These are phyloP conservation scores for Suhomyces vadensis DNA, from an alignment of 805 yeast species.

Conservation along the genomic window DNA sequence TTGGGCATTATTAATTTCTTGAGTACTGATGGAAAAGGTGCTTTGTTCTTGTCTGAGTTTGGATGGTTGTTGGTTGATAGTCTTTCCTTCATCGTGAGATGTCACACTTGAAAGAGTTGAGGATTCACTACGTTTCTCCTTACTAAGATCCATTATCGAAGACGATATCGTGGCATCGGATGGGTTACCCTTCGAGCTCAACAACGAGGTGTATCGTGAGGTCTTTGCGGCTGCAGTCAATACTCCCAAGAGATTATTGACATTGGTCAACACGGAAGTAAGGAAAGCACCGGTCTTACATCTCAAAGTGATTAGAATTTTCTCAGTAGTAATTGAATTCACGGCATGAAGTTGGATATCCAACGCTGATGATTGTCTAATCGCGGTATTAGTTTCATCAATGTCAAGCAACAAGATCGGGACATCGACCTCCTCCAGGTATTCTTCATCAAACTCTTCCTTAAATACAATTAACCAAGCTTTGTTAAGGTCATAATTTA, in stretches of 20 bases:
- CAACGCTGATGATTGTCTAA: slow-evolving; percentile 38
- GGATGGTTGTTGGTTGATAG: not conserved
- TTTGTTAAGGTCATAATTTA: slow-evolving; percentile 32
- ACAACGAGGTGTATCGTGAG: slow-evolving; percentile 6
- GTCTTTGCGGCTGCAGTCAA: slow-evolving; percentile 11
- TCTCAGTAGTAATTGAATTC: slow-evolving; percentile 34
- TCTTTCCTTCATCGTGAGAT: slow-evolving; percentile 3
- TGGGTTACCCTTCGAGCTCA: slow-evolving; percentile 2
- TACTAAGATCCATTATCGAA: slow-evolving; percentile 35
- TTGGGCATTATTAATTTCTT: slow-evolving; percentile 19
- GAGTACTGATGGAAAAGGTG: slow-evolving; percentile 21
- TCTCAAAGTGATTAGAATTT: slow-evolving; percentile 32
- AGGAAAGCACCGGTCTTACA: slow-evolving; percentile 30
- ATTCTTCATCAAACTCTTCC: slow-evolving; percentile 35
- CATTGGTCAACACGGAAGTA: slow-evolving; percentile 24
- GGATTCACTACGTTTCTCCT: slow-evolving; percentile 11
- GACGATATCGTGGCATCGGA: slow-evolving; percentile 30
- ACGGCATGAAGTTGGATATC: slow-evolving; percentile 38
- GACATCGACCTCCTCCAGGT: slow-evolving; percentile 32
- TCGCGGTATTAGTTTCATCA: slow-evolving; percentile 21
- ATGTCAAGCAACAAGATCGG: slow-evolving; percentile 39
- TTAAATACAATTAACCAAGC: slow-evolving; percentile 44
- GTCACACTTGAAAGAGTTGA: slow-evolving; percentile 6
- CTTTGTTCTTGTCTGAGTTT: slow-evolving; percentile 17
- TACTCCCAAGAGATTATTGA: slow-evolving; percentile 31